phyloP scores from a whole-genome alignment of 2,329 filamentous ascomycete species.

The Mycocentrospora acerina region DNA sequence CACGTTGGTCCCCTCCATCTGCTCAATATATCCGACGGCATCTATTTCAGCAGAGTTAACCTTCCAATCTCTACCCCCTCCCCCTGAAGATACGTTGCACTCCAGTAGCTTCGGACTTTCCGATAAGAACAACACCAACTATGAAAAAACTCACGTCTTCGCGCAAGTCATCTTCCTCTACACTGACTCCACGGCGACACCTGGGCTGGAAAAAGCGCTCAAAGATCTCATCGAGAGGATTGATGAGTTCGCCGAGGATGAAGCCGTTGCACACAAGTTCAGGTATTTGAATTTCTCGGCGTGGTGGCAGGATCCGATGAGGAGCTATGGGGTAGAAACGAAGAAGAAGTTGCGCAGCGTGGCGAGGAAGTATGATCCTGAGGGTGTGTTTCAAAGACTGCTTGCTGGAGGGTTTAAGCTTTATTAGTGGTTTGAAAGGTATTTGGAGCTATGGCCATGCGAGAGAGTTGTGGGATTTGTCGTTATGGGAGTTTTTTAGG shows the following conservation, averaged over 20 bases:
- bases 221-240: conserved; percentile 22
- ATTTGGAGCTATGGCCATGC: too few species aligned
- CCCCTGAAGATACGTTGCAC: conserved; percentile 8
- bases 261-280: conserved; percentile 16
- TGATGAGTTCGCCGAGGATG: conserved; percentile 16
- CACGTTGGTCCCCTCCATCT: conserved; percentile 13
- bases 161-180: conserved; percentile 26
- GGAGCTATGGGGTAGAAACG: conserved; percentile 18
- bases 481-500: too few species aligned
- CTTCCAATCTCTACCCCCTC: conserved; percentile 9
- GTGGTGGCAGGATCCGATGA: conserved; percentile 34
- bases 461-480: too few species aligned
- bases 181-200: conserved; percentile 10
- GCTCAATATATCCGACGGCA: conserved; percentile 6
- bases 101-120: conserved; percentile 9
- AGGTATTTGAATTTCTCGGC: conserved; percentile 40
- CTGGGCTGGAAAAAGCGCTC: conserved; percentile 16
- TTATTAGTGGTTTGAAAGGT: too few species aligned
- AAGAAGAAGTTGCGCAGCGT: conserved; percentile 11
- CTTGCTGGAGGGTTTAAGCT: background rate
- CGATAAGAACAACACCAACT: conserved; percentile 1
- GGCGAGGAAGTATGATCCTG: conserved; percentile 24
- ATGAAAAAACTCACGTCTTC: conserved; percentile 21
- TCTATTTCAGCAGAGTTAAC: conserved; percentile 6
- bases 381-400: conserved; percentile 26